Conservation (phyloP, 2,329 filamentous ascomycete species). For the Diaporthe aspalathi region DNA sequence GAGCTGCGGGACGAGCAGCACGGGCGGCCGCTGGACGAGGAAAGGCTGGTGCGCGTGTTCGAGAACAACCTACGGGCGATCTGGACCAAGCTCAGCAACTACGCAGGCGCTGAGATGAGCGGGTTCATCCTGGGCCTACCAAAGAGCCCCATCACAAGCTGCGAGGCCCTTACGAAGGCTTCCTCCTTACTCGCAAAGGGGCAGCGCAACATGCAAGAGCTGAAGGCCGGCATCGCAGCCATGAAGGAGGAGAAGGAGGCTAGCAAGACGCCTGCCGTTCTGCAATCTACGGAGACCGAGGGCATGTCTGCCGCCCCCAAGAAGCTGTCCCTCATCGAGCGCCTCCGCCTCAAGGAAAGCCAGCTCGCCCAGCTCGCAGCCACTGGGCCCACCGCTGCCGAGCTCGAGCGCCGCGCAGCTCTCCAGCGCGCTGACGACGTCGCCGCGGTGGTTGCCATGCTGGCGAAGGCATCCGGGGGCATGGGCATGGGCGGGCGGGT, state of each 20-base stretch:
- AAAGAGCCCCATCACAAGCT: constrained; percentile 62
- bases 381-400: constrained; percentile 61
- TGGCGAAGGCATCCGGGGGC: constrained; percentile 62
- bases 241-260: constrained; percentile 61
- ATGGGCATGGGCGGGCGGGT: constrained; percentile 65
- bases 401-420: constrained; percentile 72
- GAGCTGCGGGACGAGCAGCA: constrained; percentile 60
- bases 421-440: constrained; percentile 77
- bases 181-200: constrained; percentile 73
- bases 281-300: constrained; percentile 53
- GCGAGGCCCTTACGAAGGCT: constrained; percentile 63
- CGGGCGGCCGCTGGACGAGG: constrained; percentile 58
- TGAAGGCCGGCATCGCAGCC: constrained; percentile 70
- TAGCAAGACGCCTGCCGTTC: constrained; percentile 44
- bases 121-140: constrained; percentile 69
- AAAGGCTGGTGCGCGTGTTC: constrained; percentile 66
- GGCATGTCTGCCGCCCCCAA: constrained; percentile 45
- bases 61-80: constrained; percentile 60
- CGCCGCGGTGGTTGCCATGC: constrained; percentile 73
- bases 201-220: constrained; percentile 74
- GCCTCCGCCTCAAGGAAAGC: constrained; percentile 77
- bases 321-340: constrained; percentile 79
- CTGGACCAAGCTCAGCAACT: constrained; percentile 52
- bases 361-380: constrained; percentile 58
- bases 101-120: constrained; percentile 49